phyloP scores from a whole-genome alignment of 2,329 filamentous ascomycete species.

The Ceratocystis smalleyi region DNA sequence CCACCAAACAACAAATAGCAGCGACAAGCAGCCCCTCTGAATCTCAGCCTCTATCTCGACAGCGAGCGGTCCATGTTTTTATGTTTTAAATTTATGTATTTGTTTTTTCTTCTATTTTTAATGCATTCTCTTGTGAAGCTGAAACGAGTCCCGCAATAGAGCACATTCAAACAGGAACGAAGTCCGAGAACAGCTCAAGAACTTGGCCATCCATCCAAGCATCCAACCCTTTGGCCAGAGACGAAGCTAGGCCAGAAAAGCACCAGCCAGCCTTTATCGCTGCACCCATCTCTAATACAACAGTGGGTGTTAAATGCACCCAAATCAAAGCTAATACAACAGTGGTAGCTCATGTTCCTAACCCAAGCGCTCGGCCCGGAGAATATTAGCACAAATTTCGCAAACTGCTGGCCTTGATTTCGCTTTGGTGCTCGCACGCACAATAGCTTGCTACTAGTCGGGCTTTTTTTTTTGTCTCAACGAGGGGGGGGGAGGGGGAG shows the following conservation, averaged over 20 bases:
- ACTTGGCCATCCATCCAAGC: not conserved
- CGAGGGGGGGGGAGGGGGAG: not conserved
- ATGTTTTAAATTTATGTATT: not conserved
- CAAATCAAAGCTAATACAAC: not conserved
- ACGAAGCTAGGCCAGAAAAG: not conserved
- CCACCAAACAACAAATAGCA: not conserved
- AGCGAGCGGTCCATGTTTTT: not conserved
- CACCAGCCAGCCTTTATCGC: not conserved
- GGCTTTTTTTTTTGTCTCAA: constrained; percentile 1
- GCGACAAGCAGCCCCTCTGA: not conserved
- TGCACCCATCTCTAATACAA: not conserved
- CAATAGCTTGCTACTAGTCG: constrained; percentile 7
- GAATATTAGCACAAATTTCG: constrained; percentile 2
- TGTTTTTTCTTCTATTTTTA: not conserved
- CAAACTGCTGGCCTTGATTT: not conserved
- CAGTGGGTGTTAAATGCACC: not conserved
- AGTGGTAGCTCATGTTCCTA: not conserved
- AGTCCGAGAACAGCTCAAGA: not conserved
- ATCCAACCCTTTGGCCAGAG: not conserved
- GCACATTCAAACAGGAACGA: not conserved
- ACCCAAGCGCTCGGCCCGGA: constrained; percentile 4
- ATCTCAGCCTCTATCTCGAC: not conserved
- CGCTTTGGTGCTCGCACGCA: constrained; percentile 1
- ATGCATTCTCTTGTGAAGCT: not conserved
- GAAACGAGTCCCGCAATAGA: not conserved